Percentiles rank a stretch among this genome's conserved stretches.
phyloP scores from a whole-genome alignment of 106 monocot species.

The Posidonia australis region DNA sequence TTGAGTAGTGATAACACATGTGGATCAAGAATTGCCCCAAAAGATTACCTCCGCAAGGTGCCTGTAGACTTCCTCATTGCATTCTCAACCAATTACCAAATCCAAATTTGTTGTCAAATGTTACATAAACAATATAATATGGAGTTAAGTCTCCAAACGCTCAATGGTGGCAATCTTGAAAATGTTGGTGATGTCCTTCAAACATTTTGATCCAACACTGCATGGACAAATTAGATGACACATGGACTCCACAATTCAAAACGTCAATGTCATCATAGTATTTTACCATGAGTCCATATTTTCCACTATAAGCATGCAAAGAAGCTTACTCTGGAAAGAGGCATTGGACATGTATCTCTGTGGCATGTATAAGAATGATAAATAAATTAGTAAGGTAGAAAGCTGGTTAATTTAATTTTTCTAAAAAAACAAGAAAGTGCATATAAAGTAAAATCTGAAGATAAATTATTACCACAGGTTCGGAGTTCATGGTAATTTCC shows the following conservation, averaged over 20 bases:
- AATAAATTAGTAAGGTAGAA: conserved; percentile 1
- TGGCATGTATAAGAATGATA: conserved; percentile 5
- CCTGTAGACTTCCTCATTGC: not conserved
- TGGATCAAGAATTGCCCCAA: not conserved
- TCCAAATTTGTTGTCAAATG: not conserved
- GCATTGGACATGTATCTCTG: conserved; percentile 71
- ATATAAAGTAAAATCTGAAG: not conserved
- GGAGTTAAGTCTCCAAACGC: not conserved
- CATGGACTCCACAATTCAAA: not conserved
- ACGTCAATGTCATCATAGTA: not conserved
- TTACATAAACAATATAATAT: not conserved
- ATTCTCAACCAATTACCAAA: not conserved
- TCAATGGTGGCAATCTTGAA: no score
- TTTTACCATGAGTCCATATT: not conserved
- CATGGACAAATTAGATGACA: not conserved
- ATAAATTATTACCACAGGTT: conserved; percentile 39
- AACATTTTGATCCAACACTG: not conserved
- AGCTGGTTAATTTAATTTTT: not conserved
- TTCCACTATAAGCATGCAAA: not conserved
- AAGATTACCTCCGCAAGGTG: not conserved
- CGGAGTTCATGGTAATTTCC: conserved; percentile 30
- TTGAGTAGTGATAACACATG: not conserved
- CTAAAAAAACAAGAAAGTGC: not conserved
- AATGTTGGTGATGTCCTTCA: no score
- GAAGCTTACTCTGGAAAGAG: conserved; percentile 52